Percentiles rank a stretch among this genome's conserved stretches.
Conservation (phyloP, 2,329 filamentous ascomycete species). For the Beauveria bassiana region DNA sequence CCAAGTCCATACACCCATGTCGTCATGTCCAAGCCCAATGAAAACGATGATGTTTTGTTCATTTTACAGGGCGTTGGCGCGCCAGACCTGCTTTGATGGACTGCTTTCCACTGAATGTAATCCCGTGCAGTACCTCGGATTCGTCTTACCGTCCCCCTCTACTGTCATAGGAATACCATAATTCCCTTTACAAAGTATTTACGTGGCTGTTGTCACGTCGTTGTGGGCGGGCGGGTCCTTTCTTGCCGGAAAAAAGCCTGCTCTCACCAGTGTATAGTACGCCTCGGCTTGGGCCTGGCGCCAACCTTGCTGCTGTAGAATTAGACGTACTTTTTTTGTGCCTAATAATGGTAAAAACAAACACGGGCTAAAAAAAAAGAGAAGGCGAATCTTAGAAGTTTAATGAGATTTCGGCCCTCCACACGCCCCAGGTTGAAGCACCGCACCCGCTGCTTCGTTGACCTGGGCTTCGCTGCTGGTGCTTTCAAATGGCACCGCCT, state of each 20-base stretch:
- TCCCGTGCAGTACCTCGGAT: too few species aligned
- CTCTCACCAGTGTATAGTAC: not conserved
- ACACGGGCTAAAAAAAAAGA: not conserved
- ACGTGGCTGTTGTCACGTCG: not conserved
- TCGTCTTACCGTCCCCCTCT: too few species aligned
- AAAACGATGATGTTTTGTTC: not conserved
- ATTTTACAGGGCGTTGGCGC: slow-evolving; percentile 7
- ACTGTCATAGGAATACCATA: too few species aligned
- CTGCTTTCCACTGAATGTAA: too few species aligned
- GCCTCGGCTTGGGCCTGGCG: not conserved
- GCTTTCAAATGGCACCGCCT: not conserved
- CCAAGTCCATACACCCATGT: not conserved
- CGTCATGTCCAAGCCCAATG: not conserved
- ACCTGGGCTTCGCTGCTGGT: not conserved
- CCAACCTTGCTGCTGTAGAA: not conserved
- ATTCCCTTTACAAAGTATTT: too few species aligned
- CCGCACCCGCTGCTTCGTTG: not conserved
- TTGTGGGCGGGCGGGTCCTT: not conserved
- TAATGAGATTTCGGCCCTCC: not conserved
- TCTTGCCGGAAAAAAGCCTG: not conserved
- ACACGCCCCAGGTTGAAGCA: not conserved
- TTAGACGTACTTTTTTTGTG: not conserved
- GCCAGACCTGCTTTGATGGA: not conserved
- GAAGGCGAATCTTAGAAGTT: not conserved
- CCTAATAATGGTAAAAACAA: too few species aligned